Evolutionary conservation across 108 stramenopile species (phyloP).

Genomic region (Nitzschia inconspicua): DNA sequence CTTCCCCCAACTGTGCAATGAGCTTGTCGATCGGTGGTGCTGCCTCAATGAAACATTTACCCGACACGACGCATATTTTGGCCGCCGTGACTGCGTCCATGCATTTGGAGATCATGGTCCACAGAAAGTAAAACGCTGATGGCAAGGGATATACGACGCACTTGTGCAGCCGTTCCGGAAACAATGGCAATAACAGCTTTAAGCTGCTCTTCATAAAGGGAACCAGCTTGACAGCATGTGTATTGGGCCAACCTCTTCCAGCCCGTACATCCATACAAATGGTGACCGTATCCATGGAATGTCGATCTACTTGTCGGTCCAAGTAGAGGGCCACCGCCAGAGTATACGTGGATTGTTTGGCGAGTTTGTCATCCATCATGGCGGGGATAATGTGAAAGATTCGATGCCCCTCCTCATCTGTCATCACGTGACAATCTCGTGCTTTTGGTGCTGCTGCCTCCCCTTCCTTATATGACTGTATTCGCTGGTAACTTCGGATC

Average conservation of each 20-base stretch:
- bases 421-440: not conserved
- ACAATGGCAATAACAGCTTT: slow-evolving; percentile 42
- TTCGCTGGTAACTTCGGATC: not conserved
- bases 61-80: slow-evolving; percentile 40
- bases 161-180: slow-evolving; percentile 66
- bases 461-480: not conserved
- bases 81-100: slow-evolving; percentile 54
- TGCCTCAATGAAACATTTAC: slow-evolving; percentile 24
- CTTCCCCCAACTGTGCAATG: slow-evolving; percentile 9
- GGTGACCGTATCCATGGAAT: slow-evolving; percentile 40
- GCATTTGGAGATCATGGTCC: slow-evolving; percentile 44
- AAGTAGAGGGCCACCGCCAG: slow-evolving; percentile 69
- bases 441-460: not conserved
- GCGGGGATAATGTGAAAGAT: slow-evolving; percentile 64
- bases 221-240: slow-evolving; percentile 40
- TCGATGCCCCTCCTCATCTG: slow-evolving; percentile 37
- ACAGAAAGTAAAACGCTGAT: slow-evolving; percentile 28
- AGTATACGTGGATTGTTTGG: slow-evolving; percentile 52
- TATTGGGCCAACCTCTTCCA: slow-evolving; percentile 76
- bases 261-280: slow-evolving; percentile 68
- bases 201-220: slow-evolving; percentile 56
- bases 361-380: slow-evolving; percentile 50
- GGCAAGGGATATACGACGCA: slow-evolving; percentile 69
- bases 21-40: slow-evolving; percentile 30
- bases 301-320: slow-evolving; percentile 46